Conservation (phyloP, 148 eudicot species). For the Hydrangea macrophylla region DNA sequence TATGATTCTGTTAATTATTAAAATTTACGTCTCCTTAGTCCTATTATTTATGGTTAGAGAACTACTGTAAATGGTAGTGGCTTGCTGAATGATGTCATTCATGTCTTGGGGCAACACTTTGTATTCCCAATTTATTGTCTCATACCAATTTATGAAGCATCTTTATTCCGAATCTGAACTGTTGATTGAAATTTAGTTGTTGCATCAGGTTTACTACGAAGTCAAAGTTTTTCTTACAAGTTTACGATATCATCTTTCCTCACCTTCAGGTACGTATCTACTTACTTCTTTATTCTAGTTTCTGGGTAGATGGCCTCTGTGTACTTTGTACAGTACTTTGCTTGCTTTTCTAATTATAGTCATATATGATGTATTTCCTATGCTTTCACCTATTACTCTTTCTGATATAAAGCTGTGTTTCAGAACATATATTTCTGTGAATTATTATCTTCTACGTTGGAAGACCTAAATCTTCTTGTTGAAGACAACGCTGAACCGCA, state of each 20-base stretch:
- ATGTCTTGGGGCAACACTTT: background rate
- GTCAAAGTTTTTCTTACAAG: conserved; percentile 50
- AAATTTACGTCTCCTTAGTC: too few species aligned
- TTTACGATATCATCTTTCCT: conserved; percentile 49
- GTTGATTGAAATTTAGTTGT: conserved; percentile 20
- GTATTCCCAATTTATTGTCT: background rate
- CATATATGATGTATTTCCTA: too few species aligned
- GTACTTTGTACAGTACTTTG: background rate
- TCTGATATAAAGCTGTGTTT: background rate
- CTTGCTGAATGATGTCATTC: background rate
- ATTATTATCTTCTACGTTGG: background rate
- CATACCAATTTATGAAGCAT: background rate
- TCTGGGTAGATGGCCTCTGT: background rate
- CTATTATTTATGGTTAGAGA: too few species aligned
- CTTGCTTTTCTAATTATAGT: background rate
- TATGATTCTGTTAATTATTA: too few species aligned
- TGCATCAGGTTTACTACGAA: conserved; percentile 54
- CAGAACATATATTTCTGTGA: background rate
- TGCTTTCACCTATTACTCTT: background rate
- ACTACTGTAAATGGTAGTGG: background rate
- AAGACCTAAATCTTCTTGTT: background rate
- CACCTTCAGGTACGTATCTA: conserved; percentile 57
- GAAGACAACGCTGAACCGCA: background rate
- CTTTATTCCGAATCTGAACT: background rate
- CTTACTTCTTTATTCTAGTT: background rate